Base-by-base conservation (phyloP, 2,329 filamentous ascomycete genomes). In the Penicillium psychrosexuale region DNA sequence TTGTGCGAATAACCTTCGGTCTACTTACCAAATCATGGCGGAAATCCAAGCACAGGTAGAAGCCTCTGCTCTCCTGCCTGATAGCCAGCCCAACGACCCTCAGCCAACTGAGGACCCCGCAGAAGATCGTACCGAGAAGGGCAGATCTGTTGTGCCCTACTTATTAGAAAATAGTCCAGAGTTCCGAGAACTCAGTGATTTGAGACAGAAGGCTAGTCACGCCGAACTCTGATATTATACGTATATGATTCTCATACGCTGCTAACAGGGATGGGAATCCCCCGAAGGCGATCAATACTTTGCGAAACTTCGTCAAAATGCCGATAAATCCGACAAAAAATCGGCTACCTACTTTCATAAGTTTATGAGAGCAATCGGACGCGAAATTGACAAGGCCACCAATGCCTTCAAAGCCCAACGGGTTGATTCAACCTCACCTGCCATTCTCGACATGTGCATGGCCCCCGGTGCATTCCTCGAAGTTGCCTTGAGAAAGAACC, bases 401-500 rank as follows among this genome's bases (percentile, higher is more conserved):
- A 19, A 19, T 28, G 51, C 40, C 19, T 62, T 65, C 46, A 36
- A 31, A 19, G 56, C 62, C 17, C 37, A 54, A 34, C 43, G n/a
- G 0, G 11, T 36, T 6, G 24, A 34, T 34, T 34, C 22, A 22
- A 43, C 45, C 24, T 38, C 33, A 9, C 43, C 43, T 11, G 49
- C 43, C 30, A 60, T 84, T 19, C 75, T 85, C 1, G 82, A 85
- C 58, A 72, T 83, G 57, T 83, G 82, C 64, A 78, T 80, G 71
- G 82, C 82, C 0, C 82, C 82, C 0, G 82, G 82, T 5, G 82
- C 78, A 1, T 85, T 82, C 58, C 66, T 79, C 3, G 56, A 61
- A 0, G 68, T 65, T 8, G 73, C 73, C 0, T 57, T 82, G 27
- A 34, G 63, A 4, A 55, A 60, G 11, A 78, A 77, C 46, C 74